phyloP scores from a whole-genome alignment of 192 early-diverging fungal genomes.

The Coemansia sp. region DNA sequence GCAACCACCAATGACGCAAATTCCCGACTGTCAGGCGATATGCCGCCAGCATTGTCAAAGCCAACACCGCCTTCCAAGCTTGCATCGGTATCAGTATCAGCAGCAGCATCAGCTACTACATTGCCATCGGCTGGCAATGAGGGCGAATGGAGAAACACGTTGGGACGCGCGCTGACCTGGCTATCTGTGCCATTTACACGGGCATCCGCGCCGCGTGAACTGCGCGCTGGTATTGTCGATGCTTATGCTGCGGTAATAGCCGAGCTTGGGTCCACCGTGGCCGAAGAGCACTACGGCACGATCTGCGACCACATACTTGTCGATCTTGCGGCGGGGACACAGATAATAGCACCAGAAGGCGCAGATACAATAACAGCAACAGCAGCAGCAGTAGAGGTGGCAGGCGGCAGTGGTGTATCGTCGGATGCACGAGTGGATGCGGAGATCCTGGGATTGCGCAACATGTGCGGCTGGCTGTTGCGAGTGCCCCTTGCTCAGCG shows the following conservation, averaged over 20 bases:
- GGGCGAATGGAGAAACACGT: conserved; percentile 30
- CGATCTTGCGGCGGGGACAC: conserved; percentile 26
- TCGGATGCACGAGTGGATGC: conserved; percentile 63
- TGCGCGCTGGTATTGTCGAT: conserved; percentile 76
- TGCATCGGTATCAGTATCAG: neutral
- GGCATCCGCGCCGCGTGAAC: conserved; percentile 65
- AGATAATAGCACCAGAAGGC: conserved; percentile 43
- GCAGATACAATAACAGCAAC: neutral
- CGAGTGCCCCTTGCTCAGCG: conserved; percentile 31
- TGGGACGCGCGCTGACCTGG: conserved; percentile 70
- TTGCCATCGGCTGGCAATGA: neutral
- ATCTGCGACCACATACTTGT: conserved; percentile 69
- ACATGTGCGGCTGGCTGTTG: conserved; percentile 72
- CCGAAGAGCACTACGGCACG: conserved; percentile 72
- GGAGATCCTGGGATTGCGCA: conserved; percentile 69
- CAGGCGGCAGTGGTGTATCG: neutral
- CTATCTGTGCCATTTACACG: conserved; percentile 65
- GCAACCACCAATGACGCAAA: neutral
- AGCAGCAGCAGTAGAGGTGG: neutral
- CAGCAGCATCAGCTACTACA: neutral
- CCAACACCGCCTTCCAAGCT: neutral
- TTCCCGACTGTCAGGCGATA: neutral
- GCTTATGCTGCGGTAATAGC: conserved; percentile 73
- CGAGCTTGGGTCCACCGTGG: conserved; percentile 66
- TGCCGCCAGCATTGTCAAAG: neutral